phyloP scores from a whole-genome alignment of 1,139 yeast genomes.

The Geotrichum reessii region DNA sequence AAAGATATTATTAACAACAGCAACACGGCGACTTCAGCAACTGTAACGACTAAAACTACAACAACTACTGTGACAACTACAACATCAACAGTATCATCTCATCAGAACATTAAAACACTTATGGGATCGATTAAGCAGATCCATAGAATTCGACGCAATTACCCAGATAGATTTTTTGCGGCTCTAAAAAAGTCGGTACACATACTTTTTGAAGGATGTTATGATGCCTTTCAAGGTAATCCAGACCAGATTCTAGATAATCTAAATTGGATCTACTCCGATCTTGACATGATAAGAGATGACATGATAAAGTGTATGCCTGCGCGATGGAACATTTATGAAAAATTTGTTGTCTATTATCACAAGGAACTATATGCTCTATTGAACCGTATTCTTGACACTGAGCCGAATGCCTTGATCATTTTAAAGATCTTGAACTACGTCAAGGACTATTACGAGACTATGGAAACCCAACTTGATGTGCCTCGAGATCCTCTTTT shows the following conservation, averaged over 20 bases:
- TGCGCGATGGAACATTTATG: constrained; percentile 69
- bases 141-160: constrained; percentile 49
- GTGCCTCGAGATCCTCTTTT: constrained; percentile 38
- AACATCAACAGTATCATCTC: constrained; percentile 2
- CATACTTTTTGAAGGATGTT: constrained; percentile 63
- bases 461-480: constrained; percentile 43
- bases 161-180: constrained; percentile 57
- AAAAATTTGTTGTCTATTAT: constrained; percentile 59
- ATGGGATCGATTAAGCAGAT: constrained; percentile 23
- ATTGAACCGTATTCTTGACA: constrained; percentile 55
- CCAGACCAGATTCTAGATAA: constrained; percentile 60
- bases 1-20: constrained; percentile 6
- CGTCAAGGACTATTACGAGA: constrained; percentile 60
- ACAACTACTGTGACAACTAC: neutral
- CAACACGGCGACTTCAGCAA: neutral
- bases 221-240: constrained; percentile 49
- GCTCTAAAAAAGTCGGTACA: constrained; percentile 56
- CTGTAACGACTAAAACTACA: neutral
- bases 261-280: constrained; percentile 80
- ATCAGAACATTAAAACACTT: constrained; percentile 10
- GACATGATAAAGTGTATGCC: constrained; percentile 57
- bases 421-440: constrained; percentile 54
- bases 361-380: constrained; percentile 61
- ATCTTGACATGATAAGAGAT: constrained; percentile 58
- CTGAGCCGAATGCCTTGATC: constrained; percentile 54